Evolutionary conservation across 805 yeast species (phyloP), one percentile per base, ranked within the genome.

Genomic region (Lipomyces lipofer): DNA sequence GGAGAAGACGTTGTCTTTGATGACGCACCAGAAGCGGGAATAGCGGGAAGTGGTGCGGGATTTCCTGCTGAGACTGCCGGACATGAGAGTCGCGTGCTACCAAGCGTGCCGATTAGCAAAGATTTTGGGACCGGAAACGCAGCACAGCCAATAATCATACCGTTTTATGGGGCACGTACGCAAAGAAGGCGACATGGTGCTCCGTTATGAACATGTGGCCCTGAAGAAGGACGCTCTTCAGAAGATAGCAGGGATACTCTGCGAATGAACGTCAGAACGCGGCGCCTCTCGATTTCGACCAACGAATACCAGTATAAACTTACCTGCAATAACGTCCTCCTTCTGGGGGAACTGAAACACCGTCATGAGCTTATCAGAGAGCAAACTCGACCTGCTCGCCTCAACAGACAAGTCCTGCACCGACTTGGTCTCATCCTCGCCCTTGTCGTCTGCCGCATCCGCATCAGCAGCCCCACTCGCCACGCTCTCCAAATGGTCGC

Each of bases 121-220:
- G 7, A 17, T 5, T 4, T 7, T 22, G 2, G 30, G 24, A 8
- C 15, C 5, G 13, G 15, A 15, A 19, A 39, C 13, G 22, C 17
- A 21, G 9, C 27, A 44, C 21, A 29, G 8, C 19, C 8, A 21
- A 13, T 7, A 7, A 27, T 17, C 48, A 66, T 3, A 73, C 71
- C 2, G 78, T 76, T 19, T 73, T 71, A 39, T 79, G 78, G 0
- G 97, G 96, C 8, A 92, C 69, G 62, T 81, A 83, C 0, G 97
- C 94, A 71, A 85, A 85, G 66, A 88, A 92, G 42, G 88, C 71
- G 4, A 91, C 66, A 57, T 80, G 80, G 13, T 77, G 72, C 40
- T 74, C 69, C 1, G 97, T 90, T 24, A 92, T 69, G 63, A 86
- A 86, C 15, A 90, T 68, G 63, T 86, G 91, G 2, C 98, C 98